A percentile compares a stretch with the other conserved stretches of the same genome.
Evolutionary conservation across 2,329 filamentous ascomycete genomes (phyloP).

Genomic region (Lachnellula cervina): DNA sequence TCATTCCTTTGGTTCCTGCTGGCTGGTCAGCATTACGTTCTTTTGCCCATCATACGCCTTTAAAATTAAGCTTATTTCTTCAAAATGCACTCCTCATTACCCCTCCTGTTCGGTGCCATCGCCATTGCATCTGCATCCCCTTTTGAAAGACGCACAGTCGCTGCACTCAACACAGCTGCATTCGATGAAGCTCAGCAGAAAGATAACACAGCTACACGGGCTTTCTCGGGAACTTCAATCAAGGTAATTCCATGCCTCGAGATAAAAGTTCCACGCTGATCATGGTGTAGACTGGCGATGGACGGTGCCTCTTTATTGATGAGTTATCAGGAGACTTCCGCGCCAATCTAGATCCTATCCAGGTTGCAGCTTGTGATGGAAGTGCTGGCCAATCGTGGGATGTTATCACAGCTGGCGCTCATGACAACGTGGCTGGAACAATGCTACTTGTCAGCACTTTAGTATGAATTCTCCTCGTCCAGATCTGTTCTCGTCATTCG

Average conservation of each 20-base stretch:
- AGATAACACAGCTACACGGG: slow-evolving; percentile 39
- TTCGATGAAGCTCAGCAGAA: slow-evolving; percentile 40
- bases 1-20: slow-evolving; percentile 14
- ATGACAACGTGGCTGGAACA: slow-evolving; percentile 43
- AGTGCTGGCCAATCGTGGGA: slow-evolving; percentile 41
- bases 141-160: slow-evolving; percentile 29
- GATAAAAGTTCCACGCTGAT: not conserved
- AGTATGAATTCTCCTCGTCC: slow-evolving; percentile 27
- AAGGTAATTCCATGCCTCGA: slow-evolving; percentile 28
- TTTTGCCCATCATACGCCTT: not conserved
- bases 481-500: too few species aligned
- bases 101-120: slow-evolving; percentile 18
- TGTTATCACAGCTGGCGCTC: slow-evolving; percentile 43
- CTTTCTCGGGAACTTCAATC: slow-evolving; percentile 37
- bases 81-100: slow-evolving; percentile 19
- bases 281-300: slow-evolving; percentile 34
- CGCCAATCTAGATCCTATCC: slow-evolving; percentile 41
- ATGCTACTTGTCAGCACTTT: slow-evolving; percentile 51
- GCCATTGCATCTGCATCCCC: slow-evolving; percentile 23
- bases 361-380: slow-evolving; percentile 38
- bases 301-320: slow-evolving; percentile 40
- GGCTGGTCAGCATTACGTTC: slow-evolving; percentile 26
- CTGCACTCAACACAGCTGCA: slow-evolving; percentile 35
- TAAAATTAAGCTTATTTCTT: slow-evolving; percentile 1
- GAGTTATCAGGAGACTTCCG: slow-evolving; percentile 42